A percentile compares a stretch with the other conserved stretches of the same genome.
Evolutionary conservation across 1,284 basidiomycete genomes (phyloP).

Genomic region (Marasmius oreades): DNA sequence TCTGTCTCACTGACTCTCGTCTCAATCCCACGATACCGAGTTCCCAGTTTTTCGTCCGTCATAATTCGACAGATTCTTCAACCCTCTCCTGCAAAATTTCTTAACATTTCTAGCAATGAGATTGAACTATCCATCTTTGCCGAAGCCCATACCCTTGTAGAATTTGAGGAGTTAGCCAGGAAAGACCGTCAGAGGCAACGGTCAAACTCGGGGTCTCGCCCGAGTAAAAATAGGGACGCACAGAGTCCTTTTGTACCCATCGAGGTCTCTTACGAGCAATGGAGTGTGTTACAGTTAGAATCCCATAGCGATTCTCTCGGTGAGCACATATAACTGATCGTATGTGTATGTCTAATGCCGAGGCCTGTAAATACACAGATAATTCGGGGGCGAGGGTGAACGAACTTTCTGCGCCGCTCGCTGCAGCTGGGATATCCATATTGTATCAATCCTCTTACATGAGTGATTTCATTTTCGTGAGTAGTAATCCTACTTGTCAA

Average conservation of each 20-base stretch:
- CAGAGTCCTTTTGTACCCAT: slow-evolving; percentile 41
- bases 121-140: slow-evolving; percentile 73
- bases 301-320: slow-evolving; percentile 66
- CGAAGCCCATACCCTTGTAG: slow-evolving; percentile 50
- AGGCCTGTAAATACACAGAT: slow-evolving; percentile 41
- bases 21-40: slow-evolving; percentile 64
- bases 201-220: slow-evolving; percentile 34
- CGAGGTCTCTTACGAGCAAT: slow-evolving; percentile 65
- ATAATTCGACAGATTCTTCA: slow-evolving; percentile 67
- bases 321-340: slow-evolving; percentile 27
- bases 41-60: slow-evolving; percentile 54
- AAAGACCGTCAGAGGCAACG: slow-evolving; percentile 49
- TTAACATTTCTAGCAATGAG: slow-evolving; percentile 74
- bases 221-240: slow-evolving; percentile 25
- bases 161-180: slow-evolving; percentile 60
- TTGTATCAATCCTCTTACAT: slow-evolving; percentile 84
- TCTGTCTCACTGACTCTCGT: slow-evolving; percentile 68
- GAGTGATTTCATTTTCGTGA: slow-evolving; percentile 80
- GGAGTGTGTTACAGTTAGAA: slow-evolving; percentile 76
- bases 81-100: slow-evolving; percentile 54
- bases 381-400: slow-evolving; percentile 71
- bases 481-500: slow-evolving; percentile 22
- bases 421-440: slow-evolving; percentile 78
- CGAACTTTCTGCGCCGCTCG: slow-evolving; percentile 75
- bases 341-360: slow-evolving; percentile 7